Evolutionary conservation across 2,329 filamentous ascomycete species (phyloP).

Genomic region (Sphaerulina populicola): DNA sequence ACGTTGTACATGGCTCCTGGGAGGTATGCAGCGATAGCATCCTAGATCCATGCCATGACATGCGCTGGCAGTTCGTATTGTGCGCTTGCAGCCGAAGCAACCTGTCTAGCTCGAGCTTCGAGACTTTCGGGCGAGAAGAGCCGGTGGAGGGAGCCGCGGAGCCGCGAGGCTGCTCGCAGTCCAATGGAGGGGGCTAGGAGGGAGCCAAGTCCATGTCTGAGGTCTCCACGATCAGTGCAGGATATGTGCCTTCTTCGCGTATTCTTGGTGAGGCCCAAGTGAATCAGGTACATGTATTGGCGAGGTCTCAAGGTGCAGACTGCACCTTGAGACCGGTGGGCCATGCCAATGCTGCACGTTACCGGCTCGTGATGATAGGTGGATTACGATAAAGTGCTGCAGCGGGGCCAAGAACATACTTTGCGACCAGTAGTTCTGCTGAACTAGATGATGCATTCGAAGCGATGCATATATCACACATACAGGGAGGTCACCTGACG

Average conservation of each 20-base stretch:
- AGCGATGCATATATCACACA: neutral
- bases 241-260: too few relatives aligned
- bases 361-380: neutral
- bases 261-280: too few relatives aligned
- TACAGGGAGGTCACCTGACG: neutral
- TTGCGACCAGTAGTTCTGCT: neutral
- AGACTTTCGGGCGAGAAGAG: neutral
- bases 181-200: too few relatives aligned
- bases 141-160: neutral
- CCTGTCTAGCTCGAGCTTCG: neutral
- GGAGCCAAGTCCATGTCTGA: too few relatives aligned
- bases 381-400: neutral
- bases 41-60: slow-evolving; percentile 7
- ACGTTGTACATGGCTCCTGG: too few relatives aligned
- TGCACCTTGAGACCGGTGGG: too few relatives aligned
- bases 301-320: too few relatives aligned
- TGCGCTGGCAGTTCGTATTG: slow-evolving; percentile 7
- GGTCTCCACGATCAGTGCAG: too few relatives aligned
- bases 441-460: neutral
- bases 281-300: too few relatives aligned
- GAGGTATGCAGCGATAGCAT: too few relatives aligned
- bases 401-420: neutral
- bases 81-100: neutral
- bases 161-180: too few relatives aligned
- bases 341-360: too few relatives aligned